Conservation (phyloP, 1,139 yeast genomes). For the Zygosaccharomyces sapae region DNA sequence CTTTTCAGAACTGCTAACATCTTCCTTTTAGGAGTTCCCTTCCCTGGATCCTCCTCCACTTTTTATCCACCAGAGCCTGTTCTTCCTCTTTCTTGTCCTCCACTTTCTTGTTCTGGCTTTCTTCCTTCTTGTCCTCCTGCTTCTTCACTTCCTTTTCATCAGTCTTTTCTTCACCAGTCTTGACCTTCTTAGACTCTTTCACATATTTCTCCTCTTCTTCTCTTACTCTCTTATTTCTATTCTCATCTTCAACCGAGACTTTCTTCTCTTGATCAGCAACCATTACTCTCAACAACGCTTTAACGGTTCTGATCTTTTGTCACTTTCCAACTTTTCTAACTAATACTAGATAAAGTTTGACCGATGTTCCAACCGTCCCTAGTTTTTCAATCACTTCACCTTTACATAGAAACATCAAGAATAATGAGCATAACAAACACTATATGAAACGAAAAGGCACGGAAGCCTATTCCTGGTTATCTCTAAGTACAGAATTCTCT, state of each 20-base stretch:
- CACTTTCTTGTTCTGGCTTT: constrained; percentile 8
- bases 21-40: constrained; percentile 15
- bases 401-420: background rate
- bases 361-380: background rate
- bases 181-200: constrained; percentile 8
- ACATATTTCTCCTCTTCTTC: constrained; percentile 13
- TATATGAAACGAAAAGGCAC: background rate
- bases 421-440: background rate
- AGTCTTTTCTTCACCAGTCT: constrained; percentile 10
- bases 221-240: constrained; percentile 12
- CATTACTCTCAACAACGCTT: background rate
- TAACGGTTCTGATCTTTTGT: background rate
- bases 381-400: constrained; percentile 1
- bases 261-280: constrained; percentile 4
- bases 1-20: no score
- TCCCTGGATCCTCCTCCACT: constrained; percentile 11
- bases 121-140: constrained; percentile 5
- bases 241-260: background rate
- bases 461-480: background rate
- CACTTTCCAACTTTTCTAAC: background rate
- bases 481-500: background rate
- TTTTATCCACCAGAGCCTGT: constrained; percentile 8
- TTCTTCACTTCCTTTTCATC: constrained; percentile 8
- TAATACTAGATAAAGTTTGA: background rate
- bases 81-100: constrained; percentile 9